Evolutionary conservation across 305 asterid species (phyloP), one percentile per base, ranked within the genome.

Genomic region (Fraxinus nigra): DNA sequence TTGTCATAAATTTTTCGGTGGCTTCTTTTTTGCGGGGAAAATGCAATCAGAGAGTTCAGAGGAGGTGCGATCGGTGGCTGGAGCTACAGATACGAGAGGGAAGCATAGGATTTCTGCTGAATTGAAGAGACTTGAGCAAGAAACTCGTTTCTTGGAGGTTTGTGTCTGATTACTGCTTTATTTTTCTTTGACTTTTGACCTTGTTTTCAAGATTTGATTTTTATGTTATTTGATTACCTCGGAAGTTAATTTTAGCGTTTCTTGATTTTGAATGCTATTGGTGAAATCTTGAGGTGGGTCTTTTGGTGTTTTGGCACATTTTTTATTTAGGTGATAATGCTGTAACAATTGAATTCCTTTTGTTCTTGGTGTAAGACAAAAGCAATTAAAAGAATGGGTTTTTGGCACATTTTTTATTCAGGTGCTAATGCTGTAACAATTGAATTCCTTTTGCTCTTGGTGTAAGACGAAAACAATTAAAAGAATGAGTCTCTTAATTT

Each of bases 81-180:
- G 78, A 63, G 83, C 82, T n/a, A 28, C 81, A 16, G 92, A 89
- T 84, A 84, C 85, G 14, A 85, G 89, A 81, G 92, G 92, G 81
- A 89, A 89, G 67, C 92, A 89, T 80, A 61, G 87, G 81, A 81
- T 89, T 87, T 83, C 86, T 11, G 91, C 91, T 61, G 89, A 87
- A 89, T 79, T 89, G 83, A 89, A 89, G 85, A 84, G 89, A 75
- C 85, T 87, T 78, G 89, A 87, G 80, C 92, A 89, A 85, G 92
- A 89, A 82, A 54, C 91, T 76, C 88, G 88, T 63, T 89, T 86
- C 63, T 76, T 89, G 80, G 90, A 89, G 91, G 92, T 87, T 7
- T 43, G 80, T 85, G 35, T 75, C 26, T 46, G 6, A 69, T 69
- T 13, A 30, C 75, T 72, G 18, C 38, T 72, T 63, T 28, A 14